Evolutionary conservation across 441 rosid species (phyloP).

Genomic region (Eutrema salsugineum): DNA sequence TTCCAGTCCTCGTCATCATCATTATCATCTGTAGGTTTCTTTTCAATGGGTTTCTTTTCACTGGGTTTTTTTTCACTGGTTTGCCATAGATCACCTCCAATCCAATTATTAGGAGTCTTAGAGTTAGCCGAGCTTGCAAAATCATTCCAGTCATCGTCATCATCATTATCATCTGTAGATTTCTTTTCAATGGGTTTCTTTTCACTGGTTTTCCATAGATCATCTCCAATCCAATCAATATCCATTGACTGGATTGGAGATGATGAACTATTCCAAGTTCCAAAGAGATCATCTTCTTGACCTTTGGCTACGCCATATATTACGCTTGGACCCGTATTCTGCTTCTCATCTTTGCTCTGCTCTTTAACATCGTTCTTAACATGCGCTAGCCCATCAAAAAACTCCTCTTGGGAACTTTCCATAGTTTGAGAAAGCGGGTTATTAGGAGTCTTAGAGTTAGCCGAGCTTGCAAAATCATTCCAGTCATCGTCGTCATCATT

Average conservation of each 20-base stretch:
- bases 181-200: slow-evolving; percentile 31
- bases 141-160: slow-evolving; percentile 71
- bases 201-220: slow-evolving; percentile 37
- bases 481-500: slow-evolving; percentile 49
- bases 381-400: slow-evolving; percentile 14
- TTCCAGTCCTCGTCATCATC: slow-evolving; percentile 60
- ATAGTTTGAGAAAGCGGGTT: slow-evolving; percentile 26
- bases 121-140: slow-evolving; percentile 54
- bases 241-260: no score
- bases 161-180: slow-evolving; percentile 22
- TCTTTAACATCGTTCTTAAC: slow-evolving; percentile 9
- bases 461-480: slow-evolving; percentile 76
- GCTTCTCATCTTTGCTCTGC: slow-evolving; percentile 29
- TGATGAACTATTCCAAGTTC: slow-evolving; percentile 67
- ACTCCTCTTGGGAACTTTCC: slow-evolving; percentile 22
- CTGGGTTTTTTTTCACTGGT: no score
- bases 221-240: slow-evolving; percentile 39
- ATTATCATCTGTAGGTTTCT: slow-evolving; percentile 10
- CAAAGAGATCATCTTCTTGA: slow-evolving; percentile 53
- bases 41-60: slow-evolving; percentile 31
- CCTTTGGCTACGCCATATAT: slow-evolving; percentile 30
- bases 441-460: slow-evolving; percentile 35
- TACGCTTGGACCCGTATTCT: slow-evolving; percentile 29
- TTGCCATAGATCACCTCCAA: slow-evolving; percentile 40
- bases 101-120: slow-evolving; percentile 38